Conservation (phyloP, 306 rosid species). For the Coriaria nepalensis region DNA sequence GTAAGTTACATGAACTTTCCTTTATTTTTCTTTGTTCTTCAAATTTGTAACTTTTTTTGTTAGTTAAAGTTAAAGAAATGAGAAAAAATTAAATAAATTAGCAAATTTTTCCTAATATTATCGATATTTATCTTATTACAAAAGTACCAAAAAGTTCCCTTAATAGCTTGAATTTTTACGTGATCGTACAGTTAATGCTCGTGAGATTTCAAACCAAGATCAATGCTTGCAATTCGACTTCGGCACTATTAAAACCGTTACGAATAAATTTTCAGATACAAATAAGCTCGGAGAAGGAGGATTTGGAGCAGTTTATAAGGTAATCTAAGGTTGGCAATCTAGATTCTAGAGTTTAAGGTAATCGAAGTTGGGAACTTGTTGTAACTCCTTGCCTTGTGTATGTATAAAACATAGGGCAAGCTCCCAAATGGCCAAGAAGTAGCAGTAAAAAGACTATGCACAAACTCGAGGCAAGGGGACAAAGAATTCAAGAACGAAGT, state of each 20-base stretch:
- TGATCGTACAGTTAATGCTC: neutral
- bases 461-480: slow-evolving; percentile 52
- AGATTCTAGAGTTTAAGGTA: no score
- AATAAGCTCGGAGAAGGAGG: slow-evolving; percentile 72
- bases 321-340: neutral
- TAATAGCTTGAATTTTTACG: neutral
- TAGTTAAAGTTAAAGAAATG: no score
- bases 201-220: neutral
- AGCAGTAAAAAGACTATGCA: slow-evolving; percentile 50
- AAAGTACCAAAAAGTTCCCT: no score
- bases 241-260: slow-evolving; percentile 29
- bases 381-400: neutral
- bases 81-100: no score
- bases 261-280: slow-evolving; percentile 34
- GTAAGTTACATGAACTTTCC: neutral
- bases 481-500: slow-evolving; percentile 56
- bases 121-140: no score
- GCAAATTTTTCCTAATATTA: no score
- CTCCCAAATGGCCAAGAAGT: slow-evolving; percentile 41
- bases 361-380: no score
- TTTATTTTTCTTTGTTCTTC: no score
- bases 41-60: no score
- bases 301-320: slow-evolving; percentile 74
- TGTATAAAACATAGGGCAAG: slow-evolving; percentile 25
- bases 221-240: slow-evolving; percentile 11